phyloP scores from a whole-genome alignment of 345 rosid genomes.

The Eucalyptus microcorys region DNA sequence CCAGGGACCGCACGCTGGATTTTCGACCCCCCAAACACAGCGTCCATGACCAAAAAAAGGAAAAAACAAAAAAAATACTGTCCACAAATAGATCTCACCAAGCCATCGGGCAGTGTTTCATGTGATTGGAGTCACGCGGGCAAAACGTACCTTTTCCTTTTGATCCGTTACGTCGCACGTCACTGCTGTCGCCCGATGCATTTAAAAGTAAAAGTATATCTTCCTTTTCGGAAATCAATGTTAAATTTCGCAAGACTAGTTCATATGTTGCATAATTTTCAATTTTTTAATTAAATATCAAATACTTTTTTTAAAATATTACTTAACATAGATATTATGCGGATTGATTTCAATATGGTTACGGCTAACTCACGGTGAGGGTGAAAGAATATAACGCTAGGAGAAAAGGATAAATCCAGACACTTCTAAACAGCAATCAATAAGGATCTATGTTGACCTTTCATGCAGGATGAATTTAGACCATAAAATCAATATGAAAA shows the following conservation, averaged over 20 bases:
- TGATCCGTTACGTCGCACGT: background rate
- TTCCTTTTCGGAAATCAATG: background rate
- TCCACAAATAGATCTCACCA: background rate
- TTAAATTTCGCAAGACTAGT: background rate
- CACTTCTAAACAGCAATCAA: fast-evolving
- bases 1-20: background rate
- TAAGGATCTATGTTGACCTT: fast-evolving
- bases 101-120: background rate
- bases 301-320: background rate
- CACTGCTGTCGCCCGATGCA: background rate
- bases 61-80: too few relatives aligned
- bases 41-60: too few relatives aligned
- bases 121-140: background rate
- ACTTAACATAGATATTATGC: background rate
- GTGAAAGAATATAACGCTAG: fast-evolving
- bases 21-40: background rate
- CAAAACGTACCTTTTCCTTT: too few relatives aligned
- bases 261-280: background rate
- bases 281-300: background rate
- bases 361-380: fast-evolving
- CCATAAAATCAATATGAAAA: background rate
- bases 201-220: too few relatives aligned
- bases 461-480: background rate
- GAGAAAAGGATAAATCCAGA: fast-evolving
- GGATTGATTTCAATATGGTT: background rate